Conservation (phyloP, 2,329 filamentous ascomycete species). For the Thielaviopsis cerberus region DNA sequence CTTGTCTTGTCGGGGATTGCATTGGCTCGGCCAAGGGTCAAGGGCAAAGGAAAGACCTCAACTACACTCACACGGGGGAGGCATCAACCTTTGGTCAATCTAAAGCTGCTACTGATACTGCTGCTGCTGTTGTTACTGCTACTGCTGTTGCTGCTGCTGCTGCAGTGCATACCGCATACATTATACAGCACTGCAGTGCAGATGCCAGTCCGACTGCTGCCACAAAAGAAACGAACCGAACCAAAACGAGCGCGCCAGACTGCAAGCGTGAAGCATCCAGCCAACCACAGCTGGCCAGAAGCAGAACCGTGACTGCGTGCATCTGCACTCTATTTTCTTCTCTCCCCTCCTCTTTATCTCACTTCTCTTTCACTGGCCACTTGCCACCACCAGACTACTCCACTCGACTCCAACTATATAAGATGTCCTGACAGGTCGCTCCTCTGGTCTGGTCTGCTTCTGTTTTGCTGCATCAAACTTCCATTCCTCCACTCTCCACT, state of each 20-base stretch:
- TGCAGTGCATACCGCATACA: background rate
- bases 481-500: background rate
- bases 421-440: background rate
- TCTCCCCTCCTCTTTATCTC: background rate
- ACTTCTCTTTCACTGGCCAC: background rate
- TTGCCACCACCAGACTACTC: background rate
- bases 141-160: background rate
- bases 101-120: no score
- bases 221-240: background rate
- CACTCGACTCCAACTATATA: background rate
- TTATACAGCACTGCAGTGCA: background rate
- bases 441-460: background rate
- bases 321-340: background rate
- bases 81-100: no score
- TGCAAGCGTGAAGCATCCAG: no score
- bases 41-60: no score
- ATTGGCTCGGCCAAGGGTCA: no score
- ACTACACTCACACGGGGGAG: no score
- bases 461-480: no score
- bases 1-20: no score
- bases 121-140: background rate
- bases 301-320: background rate
- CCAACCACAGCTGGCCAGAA: background rate
- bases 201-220: background rate
- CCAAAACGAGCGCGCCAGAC: no score